Base-by-base conservation (phyloP, 192 early-diverging fungal species). In the Linnemannia elongata region DNA sequence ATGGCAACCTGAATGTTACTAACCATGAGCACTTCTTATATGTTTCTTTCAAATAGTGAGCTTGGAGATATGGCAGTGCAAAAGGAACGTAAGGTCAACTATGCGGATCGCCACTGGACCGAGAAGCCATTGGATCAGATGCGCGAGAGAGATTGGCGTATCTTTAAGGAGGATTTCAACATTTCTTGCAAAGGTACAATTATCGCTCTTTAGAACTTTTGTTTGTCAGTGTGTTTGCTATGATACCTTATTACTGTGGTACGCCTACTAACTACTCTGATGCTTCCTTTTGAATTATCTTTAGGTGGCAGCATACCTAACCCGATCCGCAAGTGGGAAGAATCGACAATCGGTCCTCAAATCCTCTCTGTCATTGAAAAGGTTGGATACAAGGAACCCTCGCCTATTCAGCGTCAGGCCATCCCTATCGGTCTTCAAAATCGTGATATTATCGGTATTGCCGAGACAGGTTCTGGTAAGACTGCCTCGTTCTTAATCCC, bases 131-230 rank as follows among this genome's bases (percentile, higher is more conserved):
- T 99, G 80, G 78, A 79, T 12, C 94, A 99, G 72, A 99, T 99
- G 99, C 93, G 90, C 69, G 97, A 99, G 88, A 92, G 99, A 80
- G 99, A 99, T 80, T 99, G 99, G 99, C 96, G 99, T 88, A 99
- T 99, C 74, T 99, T 99, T 89, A 98, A 97, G 77, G 99, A 99
- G 88, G 99, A 99, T 82, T 99, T 96, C 88, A 97, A 95, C 82
- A 99, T 99, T 69, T 90, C 97, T 7, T 97, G 95, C 82, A 98
- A 98, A 90, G 99, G 96, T 88, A 77, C 33, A 42, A 22, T 4
- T 54, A 15, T 17, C 15, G 18, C 36, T 38, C 3, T 4, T 18
- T 15, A 27, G 9, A n/a, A n/a, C 3, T 4, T 18, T 6, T 22
- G 30, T 33, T 36, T 76, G 15, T 39, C 15, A 30, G 68, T 18